phyloP scores from a whole-genome alignment of 768 basidiomycete genomes.

The Auriscalpium microsporum region DNA sequence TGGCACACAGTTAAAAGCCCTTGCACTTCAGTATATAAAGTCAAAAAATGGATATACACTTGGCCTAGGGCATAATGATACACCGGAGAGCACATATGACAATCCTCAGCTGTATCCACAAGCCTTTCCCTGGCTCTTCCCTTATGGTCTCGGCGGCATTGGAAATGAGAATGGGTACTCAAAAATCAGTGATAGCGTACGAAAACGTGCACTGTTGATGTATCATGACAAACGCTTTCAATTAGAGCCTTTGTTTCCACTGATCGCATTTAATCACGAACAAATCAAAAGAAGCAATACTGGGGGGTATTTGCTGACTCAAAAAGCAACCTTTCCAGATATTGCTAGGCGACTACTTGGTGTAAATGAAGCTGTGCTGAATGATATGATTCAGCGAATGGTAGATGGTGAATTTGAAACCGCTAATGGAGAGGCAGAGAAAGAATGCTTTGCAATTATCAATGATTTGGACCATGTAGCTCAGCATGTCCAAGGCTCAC shows the following conservation, averaged over 20 bases:
- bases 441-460: constrained; percentile 6
- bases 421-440: constrained; percentile 6
- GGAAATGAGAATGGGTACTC: constrained; percentile 11
- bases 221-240: constrained; percentile 36
- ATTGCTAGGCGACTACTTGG: constrained; percentile 2
- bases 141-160: constrained; percentile 31
- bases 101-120: constrained; percentile 29
- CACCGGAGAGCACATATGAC: constrained; percentile 24
- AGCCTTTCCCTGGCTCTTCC: constrained; percentile 36
- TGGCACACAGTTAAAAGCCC: constrained; percentile 6
- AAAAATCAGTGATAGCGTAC: constrained; percentile 23
- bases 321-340: constrained; percentile 2
- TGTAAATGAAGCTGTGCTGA: constrained; percentile 1
- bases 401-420: not conserved
- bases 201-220: constrained; percentile 20
- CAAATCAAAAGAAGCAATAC: constrained; percentile 25
- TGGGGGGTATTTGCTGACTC: constrained; percentile 18
- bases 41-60: constrained; percentile 19
- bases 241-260: constrained; percentile 26
- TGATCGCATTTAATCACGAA: constrained; percentile 31
- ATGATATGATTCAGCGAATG: not conserved
- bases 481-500: constrained; percentile 11
- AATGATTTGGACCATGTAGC: constrained; percentile 9
- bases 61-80: constrained; percentile 20
- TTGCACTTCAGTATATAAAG: constrained; percentile 23